A percentile compares a stretch with the other conserved stretches of the same genome.
Conservation (phyloP, 1,139 yeast genomes). For the Yamadazyma dendronema region DNA sequence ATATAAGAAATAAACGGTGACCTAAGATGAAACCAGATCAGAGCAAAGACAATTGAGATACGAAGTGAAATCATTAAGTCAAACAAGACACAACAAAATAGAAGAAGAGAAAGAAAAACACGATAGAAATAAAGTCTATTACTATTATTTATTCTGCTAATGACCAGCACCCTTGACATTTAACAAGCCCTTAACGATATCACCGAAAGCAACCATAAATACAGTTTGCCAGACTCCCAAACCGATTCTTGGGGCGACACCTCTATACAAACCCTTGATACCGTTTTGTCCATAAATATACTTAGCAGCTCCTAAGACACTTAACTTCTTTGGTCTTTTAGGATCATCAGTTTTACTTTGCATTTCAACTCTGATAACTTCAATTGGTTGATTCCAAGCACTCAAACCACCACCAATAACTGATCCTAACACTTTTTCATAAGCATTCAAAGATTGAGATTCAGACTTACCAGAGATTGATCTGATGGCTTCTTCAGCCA, state of each 20-base stretch:
- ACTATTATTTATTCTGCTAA: too few relatives aligned
- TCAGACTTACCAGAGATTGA: constrained; percentile 57
- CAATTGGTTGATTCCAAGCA: constrained; percentile 99
- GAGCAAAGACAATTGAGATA: too few relatives aligned
- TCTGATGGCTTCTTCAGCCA: constrained; percentile 85
- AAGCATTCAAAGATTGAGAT: constrained; percentile 62
- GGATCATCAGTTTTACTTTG: constrained; percentile 92
- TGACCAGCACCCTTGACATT: constrained; percentile 46
- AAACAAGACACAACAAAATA: too few relatives aligned
- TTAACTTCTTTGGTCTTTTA: constrained; percentile 88
- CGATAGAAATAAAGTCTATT: too few relatives aligned
- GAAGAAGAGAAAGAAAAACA: too few relatives aligned
- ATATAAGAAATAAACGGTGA: too few relatives aligned
- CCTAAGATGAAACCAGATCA: too few relatives aligned
- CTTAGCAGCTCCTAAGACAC: constrained; percentile 73
- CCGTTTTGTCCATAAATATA: constrained; percentile 86
- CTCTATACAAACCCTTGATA: constrained; percentile 86
- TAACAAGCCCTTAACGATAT: constrained; percentile 55
- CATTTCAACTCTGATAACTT: constrained; percentile 97
- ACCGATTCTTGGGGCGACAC: constrained; percentile 96
- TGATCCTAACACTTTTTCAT: constrained; percentile 83
- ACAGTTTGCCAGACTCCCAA: constrained; percentile 98
- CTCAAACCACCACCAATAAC: constrained; percentile 95
- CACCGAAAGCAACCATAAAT: constrained; percentile 99
- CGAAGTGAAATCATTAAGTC: too few relatives aligned